Evolutionary conservation across 306 rosid genomes (phyloP).

Genomic region (Psophocarpus tetragonolobus): DNA sequence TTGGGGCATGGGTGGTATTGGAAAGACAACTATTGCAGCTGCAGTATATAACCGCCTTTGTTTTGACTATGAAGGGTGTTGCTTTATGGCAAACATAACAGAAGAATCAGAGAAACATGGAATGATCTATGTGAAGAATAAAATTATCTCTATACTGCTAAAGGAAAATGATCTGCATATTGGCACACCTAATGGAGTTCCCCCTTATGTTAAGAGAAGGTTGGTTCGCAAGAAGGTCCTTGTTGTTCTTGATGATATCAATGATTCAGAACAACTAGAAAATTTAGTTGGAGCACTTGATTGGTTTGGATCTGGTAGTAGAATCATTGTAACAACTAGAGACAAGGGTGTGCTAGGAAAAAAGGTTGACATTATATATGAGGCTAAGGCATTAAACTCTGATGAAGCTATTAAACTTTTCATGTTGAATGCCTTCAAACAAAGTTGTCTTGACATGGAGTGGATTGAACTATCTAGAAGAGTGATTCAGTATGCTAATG

Average conservation of each 20-base stretch:
- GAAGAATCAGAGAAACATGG: neutral
- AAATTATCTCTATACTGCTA: neutral
- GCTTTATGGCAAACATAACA: neutral
- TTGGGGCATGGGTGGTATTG: neutral
- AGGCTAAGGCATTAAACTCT: neutral
- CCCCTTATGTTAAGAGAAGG: neutral
- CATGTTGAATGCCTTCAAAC: neutral
- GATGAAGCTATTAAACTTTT: neutral
- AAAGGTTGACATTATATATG: neutral
- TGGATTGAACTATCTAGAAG: neutral
- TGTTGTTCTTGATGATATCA: neutral
- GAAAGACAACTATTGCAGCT: neutral
- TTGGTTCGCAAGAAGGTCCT: neutral
- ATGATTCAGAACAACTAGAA: neutral
- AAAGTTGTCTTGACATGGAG: neutral
- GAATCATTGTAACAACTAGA: slow-evolving; percentile 4
- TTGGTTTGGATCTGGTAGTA: neutral
- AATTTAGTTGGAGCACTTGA: neutral
- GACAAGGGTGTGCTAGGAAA: neutral
- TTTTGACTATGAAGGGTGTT: neutral
- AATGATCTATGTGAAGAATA: neutral
- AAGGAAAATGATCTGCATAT: neutral
- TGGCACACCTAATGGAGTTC: neutral
- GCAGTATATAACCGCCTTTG: neutral
- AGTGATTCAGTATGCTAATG: neutral